Evolutionary conservation across 2,329 filamentous ascomycete species (phyloP).

Genomic region (Calonectria pseudoturangicola): DNA sequence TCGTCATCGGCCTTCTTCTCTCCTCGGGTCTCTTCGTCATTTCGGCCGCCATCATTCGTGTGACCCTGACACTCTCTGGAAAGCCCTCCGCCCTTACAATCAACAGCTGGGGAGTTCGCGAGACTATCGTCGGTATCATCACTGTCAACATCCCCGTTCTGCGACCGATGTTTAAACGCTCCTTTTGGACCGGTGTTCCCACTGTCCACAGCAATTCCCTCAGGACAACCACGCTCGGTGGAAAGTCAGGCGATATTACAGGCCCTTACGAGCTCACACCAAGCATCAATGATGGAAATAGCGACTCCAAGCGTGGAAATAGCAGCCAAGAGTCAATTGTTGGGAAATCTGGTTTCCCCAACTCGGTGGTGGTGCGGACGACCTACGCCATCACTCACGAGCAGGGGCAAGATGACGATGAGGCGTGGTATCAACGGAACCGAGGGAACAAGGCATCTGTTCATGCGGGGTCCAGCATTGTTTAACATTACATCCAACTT

Average conservation of each 20-base stretch:
- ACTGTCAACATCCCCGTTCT: conserved; percentile 57
- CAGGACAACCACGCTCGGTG: conserved; percentile 23
- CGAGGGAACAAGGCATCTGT: conserved; percentile 14
- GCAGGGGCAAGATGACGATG: not conserved
- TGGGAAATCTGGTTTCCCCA: conserved; percentile 6
- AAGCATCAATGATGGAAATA: conserved; percentile 26
- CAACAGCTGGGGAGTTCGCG: conserved; percentile 54
- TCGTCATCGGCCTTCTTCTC: conserved; percentile 52
- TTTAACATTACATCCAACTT: not conserved
- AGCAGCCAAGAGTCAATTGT: conserved; percentile 47
- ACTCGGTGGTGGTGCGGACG: conserved; percentile 41
- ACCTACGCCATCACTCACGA: conserved; percentile 43
- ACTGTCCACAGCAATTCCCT: conserved; percentile 24
- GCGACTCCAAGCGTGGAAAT: conserved; percentile 15
- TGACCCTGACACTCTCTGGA: conserved; percentile 47
- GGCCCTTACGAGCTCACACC: conserved; percentile 46
- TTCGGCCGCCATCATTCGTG: conserved; percentile 50
- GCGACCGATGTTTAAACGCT: conserved; percentile 37
- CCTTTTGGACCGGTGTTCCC: conserved; percentile 37
- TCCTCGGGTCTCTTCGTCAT: conserved; percentile 55
- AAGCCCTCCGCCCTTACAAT: conserved; percentile 51
- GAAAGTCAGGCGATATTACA: conserved; percentile 35
- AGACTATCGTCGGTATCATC: conserved; percentile 63
- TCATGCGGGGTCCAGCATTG: not conserved
- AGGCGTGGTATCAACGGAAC: conserved; percentile 8